Evolutionary conservation across 2,329 filamentous ascomycete genomes (phyloP).

Genomic region (Nannizziopsis arthrosporioides): DNA sequence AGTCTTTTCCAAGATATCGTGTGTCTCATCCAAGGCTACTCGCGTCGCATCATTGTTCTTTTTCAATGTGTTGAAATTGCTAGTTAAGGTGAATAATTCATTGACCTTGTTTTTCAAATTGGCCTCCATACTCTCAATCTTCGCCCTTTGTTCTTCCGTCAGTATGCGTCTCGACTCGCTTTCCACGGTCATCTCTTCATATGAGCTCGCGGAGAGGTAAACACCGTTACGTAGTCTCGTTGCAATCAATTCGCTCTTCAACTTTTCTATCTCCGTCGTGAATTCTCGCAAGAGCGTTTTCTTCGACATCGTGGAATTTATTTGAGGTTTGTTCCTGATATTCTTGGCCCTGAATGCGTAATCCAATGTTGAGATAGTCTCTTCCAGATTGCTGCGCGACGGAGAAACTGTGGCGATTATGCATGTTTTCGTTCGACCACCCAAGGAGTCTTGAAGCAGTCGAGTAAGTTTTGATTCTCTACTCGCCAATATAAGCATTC

Average conservation of each 20-base stretch:
- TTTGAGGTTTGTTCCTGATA: constrained; percentile 92
- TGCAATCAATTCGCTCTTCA: constrained; percentile 86
- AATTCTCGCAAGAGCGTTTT: constrained; percentile 86
- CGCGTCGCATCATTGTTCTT: constrained; percentile 76
- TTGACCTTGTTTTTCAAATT: constrained; percentile 90
- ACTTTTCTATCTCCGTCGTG: constrained; percentile 80
- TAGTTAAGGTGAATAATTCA: constrained; percentile 76
- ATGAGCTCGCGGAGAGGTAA: constrained; percentile 77
- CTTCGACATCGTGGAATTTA: constrained; percentile 85
- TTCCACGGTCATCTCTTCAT: constrained; percentile 81
- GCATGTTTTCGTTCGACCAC: constrained; percentile 91
- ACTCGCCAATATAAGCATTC: constrained; percentile 4
- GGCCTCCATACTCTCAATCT: constrained; percentile 81
- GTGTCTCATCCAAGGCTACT: constrained; percentile 62
- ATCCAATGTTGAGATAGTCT: constrained; percentile 95
- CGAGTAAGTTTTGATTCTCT: constrained; percentile 93
- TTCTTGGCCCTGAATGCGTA: constrained; percentile 98
- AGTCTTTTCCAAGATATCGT: constrained; percentile 72
- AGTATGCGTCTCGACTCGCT: constrained; percentile 87
- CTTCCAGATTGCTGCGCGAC: constrained; percentile 87
- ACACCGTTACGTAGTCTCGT: constrained; percentile 91
- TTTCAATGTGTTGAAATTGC: constrained; percentile 75
- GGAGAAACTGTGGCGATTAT: constrained; percentile 96
- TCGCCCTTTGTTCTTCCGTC: constrained; percentile 81
- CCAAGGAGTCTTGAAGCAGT: constrained; percentile 88